Conservation (phyloP, 2,329 filamentous ascomycete species). For the Fusarium newnesense region DNA sequence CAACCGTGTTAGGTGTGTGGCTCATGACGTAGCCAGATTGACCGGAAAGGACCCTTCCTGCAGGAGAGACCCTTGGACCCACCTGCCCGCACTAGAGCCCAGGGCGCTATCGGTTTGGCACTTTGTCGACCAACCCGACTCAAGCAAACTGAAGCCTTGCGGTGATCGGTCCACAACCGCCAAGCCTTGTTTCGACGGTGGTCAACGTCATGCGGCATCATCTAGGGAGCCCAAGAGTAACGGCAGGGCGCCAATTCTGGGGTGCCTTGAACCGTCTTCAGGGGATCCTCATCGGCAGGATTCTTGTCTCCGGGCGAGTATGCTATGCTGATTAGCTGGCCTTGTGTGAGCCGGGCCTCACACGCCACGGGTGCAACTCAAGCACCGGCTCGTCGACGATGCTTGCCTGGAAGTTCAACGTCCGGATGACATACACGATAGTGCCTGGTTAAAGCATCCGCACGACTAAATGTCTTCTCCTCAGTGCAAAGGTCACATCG, state of each 20-base stretch:
- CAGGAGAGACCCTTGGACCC: constrained; percentile 46
- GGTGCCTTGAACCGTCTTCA: neutral
- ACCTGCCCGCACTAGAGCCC: constrained; percentile 23
- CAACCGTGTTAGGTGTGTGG: neutral
- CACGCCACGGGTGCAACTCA: constrained; percentile 6
- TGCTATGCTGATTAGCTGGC: neutral
- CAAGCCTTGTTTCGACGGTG: constrained; percentile 33
- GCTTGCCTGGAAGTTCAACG: constrained; percentile 33
- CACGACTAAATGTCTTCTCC: constrained; percentile 96
- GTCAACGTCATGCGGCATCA: constrained; percentile 46
- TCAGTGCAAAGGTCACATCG: constrained; percentile 92
- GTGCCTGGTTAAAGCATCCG: constrained; percentile 92
- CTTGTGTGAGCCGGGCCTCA: neutral
- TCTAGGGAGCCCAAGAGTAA: constrained; percentile 18
- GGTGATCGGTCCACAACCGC: constrained; percentile 30
- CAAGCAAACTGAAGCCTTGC: constrained; percentile 24
- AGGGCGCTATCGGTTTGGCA: constrained; percentile 20
- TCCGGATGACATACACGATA: constrained; percentile 90
- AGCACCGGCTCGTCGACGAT: constrained; percentile 30
- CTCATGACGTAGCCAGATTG: constrained; percentile 23
- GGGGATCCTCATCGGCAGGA: neutral
- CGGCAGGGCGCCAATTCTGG: constrained; percentile 4
- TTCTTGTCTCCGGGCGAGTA: neutral
- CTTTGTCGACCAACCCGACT: constrained; percentile 26
- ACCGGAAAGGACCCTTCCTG: constrained; percentile 45